phyloP scores from a whole-genome alignment of 148 eudicot genomes.

The Persicaria maculosa region DNA sequence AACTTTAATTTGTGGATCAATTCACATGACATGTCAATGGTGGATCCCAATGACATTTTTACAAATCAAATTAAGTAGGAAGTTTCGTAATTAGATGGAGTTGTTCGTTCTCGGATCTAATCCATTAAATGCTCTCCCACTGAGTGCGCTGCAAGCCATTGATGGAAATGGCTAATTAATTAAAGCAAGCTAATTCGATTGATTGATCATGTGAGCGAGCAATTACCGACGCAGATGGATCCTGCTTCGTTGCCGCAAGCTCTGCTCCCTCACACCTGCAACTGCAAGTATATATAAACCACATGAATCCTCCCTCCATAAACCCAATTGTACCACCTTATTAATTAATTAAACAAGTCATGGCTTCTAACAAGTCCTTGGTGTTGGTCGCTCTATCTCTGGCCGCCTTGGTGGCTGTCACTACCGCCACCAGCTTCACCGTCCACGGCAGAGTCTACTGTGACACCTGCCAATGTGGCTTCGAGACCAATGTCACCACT shows the following conservation, averaged over 20 bases:
- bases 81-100: background rate
- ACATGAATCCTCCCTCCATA: background rate
- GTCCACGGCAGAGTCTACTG: constrained; percentile 51
- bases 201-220: background rate
- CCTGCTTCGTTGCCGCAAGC: no score
- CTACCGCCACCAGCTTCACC: constrained; percentile 5
- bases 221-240: no score
- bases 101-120: background rate
- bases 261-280: no score
- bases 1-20: no score
- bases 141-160: background rate
- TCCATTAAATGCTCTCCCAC: background rate
- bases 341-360: no score
- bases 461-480: constrained; percentile 73
- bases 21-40: background rate
- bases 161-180: background rate
- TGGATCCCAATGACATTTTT: background rate
- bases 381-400: background rate
- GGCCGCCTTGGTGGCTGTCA: background rate
- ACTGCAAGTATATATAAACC: no score
- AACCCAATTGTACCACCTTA: background rate
- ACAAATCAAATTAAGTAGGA: background rate
- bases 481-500: constrained; percentile 50
- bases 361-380: background rate
- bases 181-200: background rate